Percentiles rank a stretch among this genome's conserved stretches.
Conservation (phyloP, 116 monocot genomes). For the Posidonia oceanica region DNA sequence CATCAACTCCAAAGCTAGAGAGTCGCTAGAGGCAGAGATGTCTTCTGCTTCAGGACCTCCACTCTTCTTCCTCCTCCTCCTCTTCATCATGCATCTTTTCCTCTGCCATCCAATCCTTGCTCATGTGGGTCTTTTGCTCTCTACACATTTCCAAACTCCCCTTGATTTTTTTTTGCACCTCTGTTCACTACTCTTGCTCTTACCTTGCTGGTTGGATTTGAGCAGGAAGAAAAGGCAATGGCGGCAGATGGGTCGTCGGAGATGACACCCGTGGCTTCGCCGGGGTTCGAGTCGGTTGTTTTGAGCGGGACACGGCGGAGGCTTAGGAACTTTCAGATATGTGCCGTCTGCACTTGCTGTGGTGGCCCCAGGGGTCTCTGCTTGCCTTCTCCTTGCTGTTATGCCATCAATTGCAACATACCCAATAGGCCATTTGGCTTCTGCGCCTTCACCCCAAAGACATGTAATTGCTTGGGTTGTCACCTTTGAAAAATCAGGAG, state of each 20-base stretch:
- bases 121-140: conserved; percentile 7
- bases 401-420: conserved; percentile 91
- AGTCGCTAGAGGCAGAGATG: not conserved
- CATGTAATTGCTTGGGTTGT: conserved; percentile 77
- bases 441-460: conserved; percentile 67
- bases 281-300: conserved; percentile 2
- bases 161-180: not conserved
- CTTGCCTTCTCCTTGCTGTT: conserved; percentile 84
- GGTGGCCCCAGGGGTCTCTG: conserved; percentile 65
- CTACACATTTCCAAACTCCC: not conserved
- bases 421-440: conserved; percentile 84
- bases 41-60: conserved; percentile 4
- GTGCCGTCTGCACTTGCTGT: conserved; percentile 86
- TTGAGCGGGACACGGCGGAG: conserved; percentile 22
- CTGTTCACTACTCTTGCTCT: not conserved
- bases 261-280: conserved; percentile 26
- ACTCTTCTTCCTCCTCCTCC: conserved; percentile 5
- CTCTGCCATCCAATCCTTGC: not conserved
- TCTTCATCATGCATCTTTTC: not conserved
- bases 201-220: not conserved
- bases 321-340: conserved; percentile 52
- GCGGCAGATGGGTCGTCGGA: conserved; percentile 1
- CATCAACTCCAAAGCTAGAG: not conserved
- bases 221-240: not conserved
- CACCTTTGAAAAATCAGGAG: conserved; percentile 20